Evolutionary conservation across 805 yeast species (phyloP), one percentile per base, ranked within the genome.

Genomic region (Kazachstania psychrophila): DNA sequence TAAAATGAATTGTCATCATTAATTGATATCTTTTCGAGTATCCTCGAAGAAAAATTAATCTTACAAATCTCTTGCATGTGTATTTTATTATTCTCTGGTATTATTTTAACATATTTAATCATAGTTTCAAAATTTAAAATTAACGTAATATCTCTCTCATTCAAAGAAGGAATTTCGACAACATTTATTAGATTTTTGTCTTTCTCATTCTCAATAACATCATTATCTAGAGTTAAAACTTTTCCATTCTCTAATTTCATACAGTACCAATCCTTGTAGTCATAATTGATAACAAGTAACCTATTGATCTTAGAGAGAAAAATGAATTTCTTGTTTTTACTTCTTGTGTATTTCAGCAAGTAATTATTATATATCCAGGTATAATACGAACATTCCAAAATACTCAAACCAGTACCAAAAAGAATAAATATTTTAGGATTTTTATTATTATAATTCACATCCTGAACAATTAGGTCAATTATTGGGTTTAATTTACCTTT

Each of bases 201-300:
- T 10, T 35, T 15, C 4, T 39, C 36, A 4, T 35, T 15, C 4
- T 39, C 36, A 4, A 51, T 41, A 8, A 41, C 38, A 12, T 34
- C 15, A 13, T 48, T 38, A 31, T 48, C 42, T 15, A 56, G 36
- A 2, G 46, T 17, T 28, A 52, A 33, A 1, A 42, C 31, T 37
- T 49, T 54, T 6, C 61, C 60, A 33, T 51, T 52, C 5, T 42
- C 44, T 18, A 54, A 32, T 34, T 53, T 55, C 15, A 52, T 32
- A 34, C 54, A 53, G 32, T 51, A 49, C 51, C 59, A 49, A 16
- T 51, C 51, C 5, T 39, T 36, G 11, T 44, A 40, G 16, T 46
- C 44, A 11, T 41, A 28, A 32, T 48, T 55, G 6, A 45, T 33
- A 6, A 55, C 44, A 4, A 55, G 40, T 51, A 56, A 44, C 26